Evolutionary conservation across 371 early-diverging fungal genomes (phyloP), one percentile per base, ranked within the genome.

Genomic region (Mucor irregularis): DNA sequence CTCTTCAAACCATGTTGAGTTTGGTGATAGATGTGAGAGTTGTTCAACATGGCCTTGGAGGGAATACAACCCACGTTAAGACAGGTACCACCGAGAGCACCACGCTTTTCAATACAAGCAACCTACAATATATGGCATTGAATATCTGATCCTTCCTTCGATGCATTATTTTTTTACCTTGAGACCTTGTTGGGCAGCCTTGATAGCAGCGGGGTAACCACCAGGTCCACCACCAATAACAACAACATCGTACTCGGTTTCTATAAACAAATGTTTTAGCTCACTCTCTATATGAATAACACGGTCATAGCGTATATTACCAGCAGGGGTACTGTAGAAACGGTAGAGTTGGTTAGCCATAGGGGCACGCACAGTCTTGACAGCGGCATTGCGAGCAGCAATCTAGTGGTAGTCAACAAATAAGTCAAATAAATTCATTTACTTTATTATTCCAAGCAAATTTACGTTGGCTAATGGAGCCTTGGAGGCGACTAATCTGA

Each of bases 31-130:
- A 96, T 82, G 85, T 98, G 97, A 37, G 97, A 93, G 87, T 97
- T 96, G 90, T 98, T 85, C 71, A 98, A 86, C 71, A 98, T 88
- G 53, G 98, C 91, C 82, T 98, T 98, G 59, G 97, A 97, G 34
- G 98, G 98, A 76, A 98, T 98, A 83, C 98, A 98, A 38, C 98
- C 98, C 40, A 97, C 96, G 73, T 98, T 98, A 66, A 98, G 80
- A 80, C 98, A 98, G 37, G 98, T 98, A 53, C 98, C 98, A 65
- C 98, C 98, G 11, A 98, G 85, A 26, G 93, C 62, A 29, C 95
- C 97, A 59, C 98, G 94, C 79, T 92, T 94, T 80, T 98, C 97
- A 54, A 97, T 86, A 71, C 97, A 96, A 17, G 95, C 97, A 40
- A 90, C 89, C 95, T 95, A 82, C 2, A 17, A 24, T 24, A 14